Evolutionary conservation across 768 basidiomycete genomes (phyloP), one percentile per base, ranked within the genome.

Genomic region (Lactifluus piperatus): DNA sequence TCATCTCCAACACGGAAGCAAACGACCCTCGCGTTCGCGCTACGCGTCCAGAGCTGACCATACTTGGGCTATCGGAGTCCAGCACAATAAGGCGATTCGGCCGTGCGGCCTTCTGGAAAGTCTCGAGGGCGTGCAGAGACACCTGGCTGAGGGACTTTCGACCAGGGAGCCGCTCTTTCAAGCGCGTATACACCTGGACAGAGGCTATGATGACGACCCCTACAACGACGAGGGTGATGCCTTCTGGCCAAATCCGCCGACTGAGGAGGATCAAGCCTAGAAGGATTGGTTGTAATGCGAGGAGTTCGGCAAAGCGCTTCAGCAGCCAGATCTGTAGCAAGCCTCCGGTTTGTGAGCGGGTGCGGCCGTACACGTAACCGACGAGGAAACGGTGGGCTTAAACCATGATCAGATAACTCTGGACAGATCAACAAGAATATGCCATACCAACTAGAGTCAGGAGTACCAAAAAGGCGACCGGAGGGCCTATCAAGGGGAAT

Each of bases 1-100:
- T 89, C 86, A 91, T 88, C 68, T 91, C 88, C 58, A 91, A 74
- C 50, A 91, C 86, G 39, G 84, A 85, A 5, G 88, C 86, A 75
- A 89, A 86, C 4, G 88, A 90, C 6, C 85, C 83, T 57, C 88
- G 80, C 43, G 76, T 69, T 26, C 79, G 74, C n/a, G 67, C 65
- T 27, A 51, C 68, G 51, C 69, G 63, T n/a, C 62, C 67, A 22
- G 72, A 71, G 51, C 68, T 73, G n/a, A 77, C 77, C 52, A 79
- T 72, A 62, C 79, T 79, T 13, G 74, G 75, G 59, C 75, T 79
- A 62, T 81, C 80, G 56, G 81, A 82, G 46, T 81, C 78, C 29
- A 76, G 66, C 24, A 68, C 67, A 7, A 66, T 69, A 49, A 71
- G 72, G 20, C 64, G 68, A 24, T 65, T 67, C 39, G 77, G 75